Conservation (phyloP, 805 yeast genomes). For the Saccharomycopsis fibuligera region DNA sequence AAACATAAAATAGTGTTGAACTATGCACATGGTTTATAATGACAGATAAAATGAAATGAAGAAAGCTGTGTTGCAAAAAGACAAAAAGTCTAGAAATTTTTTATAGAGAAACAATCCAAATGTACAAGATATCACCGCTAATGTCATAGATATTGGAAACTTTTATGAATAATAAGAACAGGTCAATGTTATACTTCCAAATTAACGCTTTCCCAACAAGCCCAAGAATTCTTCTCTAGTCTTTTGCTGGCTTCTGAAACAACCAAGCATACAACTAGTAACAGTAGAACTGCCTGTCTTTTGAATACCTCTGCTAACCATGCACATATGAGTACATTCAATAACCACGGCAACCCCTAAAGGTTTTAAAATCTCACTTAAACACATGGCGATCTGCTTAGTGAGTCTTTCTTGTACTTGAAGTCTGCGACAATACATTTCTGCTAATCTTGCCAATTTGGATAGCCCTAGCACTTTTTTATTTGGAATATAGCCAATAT, state of each 20-base stretch:
- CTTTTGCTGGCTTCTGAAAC: constrained; percentile 88
- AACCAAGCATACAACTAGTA: constrained; percentile 96
- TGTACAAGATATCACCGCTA: too few species aligned
- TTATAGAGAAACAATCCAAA: not conserved
- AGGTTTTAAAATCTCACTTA: constrained; percentile 85
- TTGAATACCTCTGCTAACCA: constrained; percentile 97
- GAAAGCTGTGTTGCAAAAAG: not conserved
- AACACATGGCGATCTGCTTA: constrained; percentile 94
- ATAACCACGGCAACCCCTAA: constrained; percentile 97
- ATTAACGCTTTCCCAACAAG: constrained; percentile 17
- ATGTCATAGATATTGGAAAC: too few species aligned
- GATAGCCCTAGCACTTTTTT: constrained; percentile 88
- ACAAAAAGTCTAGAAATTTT: not conserved
- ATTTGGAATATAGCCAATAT: constrained; percentile 96
- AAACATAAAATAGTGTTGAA: not conserved
- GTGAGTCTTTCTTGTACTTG: constrained; percentile 98
- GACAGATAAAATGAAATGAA: too few species aligned
- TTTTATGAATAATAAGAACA: too few species aligned
- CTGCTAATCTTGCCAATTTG: constrained; percentile 91
- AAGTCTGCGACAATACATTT: constrained; percentile 90
- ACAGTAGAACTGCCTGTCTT: constrained; percentile 90
- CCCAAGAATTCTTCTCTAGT: constrained; percentile 89
- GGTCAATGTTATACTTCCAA: too few species aligned
- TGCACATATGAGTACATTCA: constrained; percentile 98
- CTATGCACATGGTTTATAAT: not conserved